These are phyloP conservation scores for Orbilia brochopaga DNA, from an alignment of 2,329 filamentous ascomycete genomes.

Conservation along the genomic window DNA sequence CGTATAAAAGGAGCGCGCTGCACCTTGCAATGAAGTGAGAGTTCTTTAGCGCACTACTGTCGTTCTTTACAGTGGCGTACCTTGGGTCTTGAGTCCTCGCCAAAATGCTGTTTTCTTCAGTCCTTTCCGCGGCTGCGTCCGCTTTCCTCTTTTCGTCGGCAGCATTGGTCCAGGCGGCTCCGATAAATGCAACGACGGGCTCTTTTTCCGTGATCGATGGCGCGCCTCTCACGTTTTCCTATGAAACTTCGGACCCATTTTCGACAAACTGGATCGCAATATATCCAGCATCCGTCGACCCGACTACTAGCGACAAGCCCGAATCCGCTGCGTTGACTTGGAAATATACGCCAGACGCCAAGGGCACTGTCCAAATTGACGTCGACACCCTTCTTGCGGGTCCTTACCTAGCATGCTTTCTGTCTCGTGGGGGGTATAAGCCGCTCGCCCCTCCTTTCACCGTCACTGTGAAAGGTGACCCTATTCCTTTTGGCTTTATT, in stretches of 20 bases:
- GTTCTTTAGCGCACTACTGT: no score
- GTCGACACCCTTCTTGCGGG: slow-evolving; percentile 55
- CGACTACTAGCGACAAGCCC: slow-evolving; percentile 56
- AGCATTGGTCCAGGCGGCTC: neutral
- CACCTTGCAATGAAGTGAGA: no score
- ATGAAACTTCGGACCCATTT: slow-evolving; percentile 55
- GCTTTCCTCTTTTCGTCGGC: slow-evolving; percentile 1
- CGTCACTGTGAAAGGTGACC: slow-evolving; percentile 45
- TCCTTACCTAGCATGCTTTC: slow-evolving; percentile 58
- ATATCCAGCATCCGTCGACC: slow-evolving; percentile 56
- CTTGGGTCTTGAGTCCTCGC: neutral
- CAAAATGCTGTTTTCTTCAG: slow-evolving; percentile 15
- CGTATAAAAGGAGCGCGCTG: no score
- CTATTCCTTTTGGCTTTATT: slow-evolving; percentile 54
- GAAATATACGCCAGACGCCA: slow-evolving; percentile 56
- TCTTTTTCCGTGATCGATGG: slow-evolving; percentile 15
- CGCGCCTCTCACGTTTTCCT: slow-evolving; percentile 56
- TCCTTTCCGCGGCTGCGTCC: slow-evolving; percentile 15
- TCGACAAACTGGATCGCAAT: slow-evolving; percentile 59
- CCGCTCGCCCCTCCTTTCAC: slow-evolving; percentile 57
- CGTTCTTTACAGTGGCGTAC: no score
- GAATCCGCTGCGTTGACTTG: slow-evolving; percentile 56
- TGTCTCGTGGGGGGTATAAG: slow-evolving; percentile 57
- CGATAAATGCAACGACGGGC: neutral
- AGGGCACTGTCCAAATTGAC: slow-evolving; percentile 56